Base-by-base conservation (phyloP, 73 alveolate genomes). In the Halteria grandinella region DNA sequence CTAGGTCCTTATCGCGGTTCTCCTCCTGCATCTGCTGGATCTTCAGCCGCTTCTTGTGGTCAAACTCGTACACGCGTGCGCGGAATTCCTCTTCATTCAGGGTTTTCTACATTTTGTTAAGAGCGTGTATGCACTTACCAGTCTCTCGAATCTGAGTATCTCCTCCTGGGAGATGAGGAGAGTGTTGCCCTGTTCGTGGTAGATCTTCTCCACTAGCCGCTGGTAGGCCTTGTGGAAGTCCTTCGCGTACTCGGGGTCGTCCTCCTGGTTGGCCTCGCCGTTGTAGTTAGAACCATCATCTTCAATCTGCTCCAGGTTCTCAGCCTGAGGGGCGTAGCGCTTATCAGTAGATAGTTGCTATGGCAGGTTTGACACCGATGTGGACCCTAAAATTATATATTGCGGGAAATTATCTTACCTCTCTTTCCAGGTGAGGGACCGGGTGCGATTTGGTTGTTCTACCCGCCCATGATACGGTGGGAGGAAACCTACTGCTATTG, bases 161-260 rank as follows among this genome's bases (percentile, higher is more conserved):
- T 66, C 80, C 23, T 66, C 80, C 15, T 66, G 21, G 1, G 80
- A 66, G 7, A 66, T 47, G 34, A 66, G 58, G 7, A 66, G 4
- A n/a, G 63, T 66, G 36, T 66, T 66, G 48, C 83, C 83, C 33
- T 70, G 32, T 33, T 70, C 83, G 14, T 70, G 55, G 36, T 48
- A 70, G 8, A 48, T 48, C 57, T 49, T 70, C 83, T 70, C 83
- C 10, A 70, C 71, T 24, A 70, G 20, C 64, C 50, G n/a, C 33
- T 48, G 39, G 21, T 70, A 70, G 5, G 83, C 83, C 7, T 58
- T 20, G 60, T 62, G 33, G 51, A 62, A 62, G 59, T 62, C 78
- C 44, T 50, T 70, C 18, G 71, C 24, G 41, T 11, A 10, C 59
- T 50, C 64, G 5, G 71, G 83, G 51, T 47, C 72, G 31, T 50